Evolutionary conservation across 2,329 filamentous ascomycete species (phyloP), one percentile per base, ranked within the genome.

Genomic region (Cladorrhinum sp.): DNA sequence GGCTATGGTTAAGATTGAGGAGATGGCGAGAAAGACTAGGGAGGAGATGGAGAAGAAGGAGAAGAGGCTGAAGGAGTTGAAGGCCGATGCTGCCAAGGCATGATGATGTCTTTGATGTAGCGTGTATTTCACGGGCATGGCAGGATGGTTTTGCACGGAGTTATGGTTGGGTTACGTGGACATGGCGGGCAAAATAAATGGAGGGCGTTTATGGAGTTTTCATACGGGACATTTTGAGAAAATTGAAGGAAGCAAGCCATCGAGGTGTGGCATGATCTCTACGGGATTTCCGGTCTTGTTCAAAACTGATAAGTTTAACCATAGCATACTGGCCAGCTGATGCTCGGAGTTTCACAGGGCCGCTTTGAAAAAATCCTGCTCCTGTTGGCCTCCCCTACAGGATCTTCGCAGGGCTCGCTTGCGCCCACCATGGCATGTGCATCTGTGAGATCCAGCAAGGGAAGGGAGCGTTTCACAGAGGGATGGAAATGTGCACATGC

Each of bases 1-100:
- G 62, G 89, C 90, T 59, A 77, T 86, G 70, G 79, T 81, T 59
- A 84, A 86, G 70, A 83, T 91, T 48, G 79, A 84, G 59, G 80
- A 84, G 59, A 85, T 89, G 72, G 78, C 80, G 54, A 79, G 79
- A 71, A 81, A 78, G 69, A 81, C 87, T 64, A 82, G 83, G 66
- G 81, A 79, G 64, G 80, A 84, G 74, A 80, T 89, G 60, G 85
- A 84, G 73, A 78, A 81, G 57, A 88, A 90, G 75, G 88, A 88
- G 73, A 80, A 82, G 57, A 77, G 81, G 65, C 75, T 90, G 57
- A 75, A 82, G 25, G 80, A 80, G 59, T 78, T 89, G 52, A 89
- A 88, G 77, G 73, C 76, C 49, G 81, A 82, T n/a, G 76, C 65
- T n/a, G 74, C 72, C 1, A 63, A 64, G 56, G 63, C 23, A n/a